These are phyloP conservation scores for Alisma plantagoaquatica DNA, from an alignment of 106 monocot species.

Conservation along the genomic window DNA sequence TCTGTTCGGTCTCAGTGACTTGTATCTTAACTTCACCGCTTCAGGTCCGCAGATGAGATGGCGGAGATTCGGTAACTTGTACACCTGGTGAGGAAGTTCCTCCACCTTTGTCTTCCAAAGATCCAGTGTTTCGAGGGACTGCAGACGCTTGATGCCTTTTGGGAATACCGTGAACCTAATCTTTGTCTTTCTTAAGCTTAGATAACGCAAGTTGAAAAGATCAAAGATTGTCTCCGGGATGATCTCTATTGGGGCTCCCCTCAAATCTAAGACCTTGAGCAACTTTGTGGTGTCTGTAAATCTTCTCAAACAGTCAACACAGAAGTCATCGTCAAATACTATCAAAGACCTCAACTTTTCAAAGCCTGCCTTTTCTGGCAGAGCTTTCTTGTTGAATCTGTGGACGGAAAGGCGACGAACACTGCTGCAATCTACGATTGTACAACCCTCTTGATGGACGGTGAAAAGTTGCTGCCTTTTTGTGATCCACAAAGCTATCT, in stretches of 20 bases:
- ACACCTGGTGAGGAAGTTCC: not conserved
- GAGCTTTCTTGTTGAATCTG: not conserved
- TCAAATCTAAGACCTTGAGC: constrained; percentile 24
- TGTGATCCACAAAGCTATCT: not conserved
- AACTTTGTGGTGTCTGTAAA: too few species aligned
- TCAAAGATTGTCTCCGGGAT: not conserved
- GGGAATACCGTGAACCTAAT: constrained; percentile 4
- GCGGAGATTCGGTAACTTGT: not conserved
- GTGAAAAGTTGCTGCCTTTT: not conserved
- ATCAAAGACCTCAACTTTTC: too few species aligned
- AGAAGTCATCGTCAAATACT: too few species aligned
- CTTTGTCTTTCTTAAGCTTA: constrained; percentile 25
- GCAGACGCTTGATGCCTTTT: constrained; percentile 10
- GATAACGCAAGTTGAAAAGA: constrained; percentile 17
- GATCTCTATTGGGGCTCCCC: not conserved
- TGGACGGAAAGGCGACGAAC: constrained; percentile 2
- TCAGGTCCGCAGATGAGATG: not conserved
- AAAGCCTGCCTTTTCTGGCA: too few species aligned
- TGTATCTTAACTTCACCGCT: not conserved
- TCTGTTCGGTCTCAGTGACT: too few species aligned
- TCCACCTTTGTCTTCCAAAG: not conserved
- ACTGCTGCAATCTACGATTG: not conserved
- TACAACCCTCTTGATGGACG: not conserved
- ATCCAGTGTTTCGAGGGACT: constrained; percentile 21
- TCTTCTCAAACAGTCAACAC: too few species aligned